Evolutionary conservation across 2,329 filamentous ascomycete species (phyloP), one percentile per base, ranked within the genome.

Genomic region (Colletotrichum gloeosporioides): DNA sequence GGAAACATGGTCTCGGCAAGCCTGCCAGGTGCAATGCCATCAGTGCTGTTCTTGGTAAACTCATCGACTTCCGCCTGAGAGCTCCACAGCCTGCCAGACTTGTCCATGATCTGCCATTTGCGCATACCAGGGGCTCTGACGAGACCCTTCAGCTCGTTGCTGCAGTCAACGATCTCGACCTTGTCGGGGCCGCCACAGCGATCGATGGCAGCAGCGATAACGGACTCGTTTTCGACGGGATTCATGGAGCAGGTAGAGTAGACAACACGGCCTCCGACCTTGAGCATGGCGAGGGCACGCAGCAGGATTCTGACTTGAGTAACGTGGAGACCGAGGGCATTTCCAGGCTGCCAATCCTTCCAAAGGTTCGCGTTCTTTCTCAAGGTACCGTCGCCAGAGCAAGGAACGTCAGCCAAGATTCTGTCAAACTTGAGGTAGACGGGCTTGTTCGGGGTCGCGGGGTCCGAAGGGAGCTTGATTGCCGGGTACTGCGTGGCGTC

Each of bases 231-330:
- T 88, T 99, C 97, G 32, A 99, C 92, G 0, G 97, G 97, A 86
- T 99, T 99, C 95, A 99, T 95, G 85, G 96, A 98, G 90, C 97
- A 99, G 25, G 97, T 99, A 4, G 96, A 99, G 87, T 99, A 99
- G 69, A 99, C 96, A 32, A 99, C 95, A 78, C 96, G 92, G 68
- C 97, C 97, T 55, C 97, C 96, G 72, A 95, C 94, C 88, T 98
- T 99, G 79, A 99, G 92, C 93, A 99, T 95, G 86, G 99, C 96
- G 68, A 99, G 89, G 36, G 97, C 95, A 77, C 97, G 93, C 73
- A 98, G 95, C 65, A 99, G 89, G 79, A 99, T 99, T 63, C 96
- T 91, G 61, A 95, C 91, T 86, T 99, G 97, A 2, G 95, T 98
- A 39, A 92, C 87, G 85, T 98, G 95, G 39, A 99, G 90, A 29